phyloP scores from a whole-genome alignment of 2,329 filamentous ascomycete species.

The Fusarium sp. region DNA sequence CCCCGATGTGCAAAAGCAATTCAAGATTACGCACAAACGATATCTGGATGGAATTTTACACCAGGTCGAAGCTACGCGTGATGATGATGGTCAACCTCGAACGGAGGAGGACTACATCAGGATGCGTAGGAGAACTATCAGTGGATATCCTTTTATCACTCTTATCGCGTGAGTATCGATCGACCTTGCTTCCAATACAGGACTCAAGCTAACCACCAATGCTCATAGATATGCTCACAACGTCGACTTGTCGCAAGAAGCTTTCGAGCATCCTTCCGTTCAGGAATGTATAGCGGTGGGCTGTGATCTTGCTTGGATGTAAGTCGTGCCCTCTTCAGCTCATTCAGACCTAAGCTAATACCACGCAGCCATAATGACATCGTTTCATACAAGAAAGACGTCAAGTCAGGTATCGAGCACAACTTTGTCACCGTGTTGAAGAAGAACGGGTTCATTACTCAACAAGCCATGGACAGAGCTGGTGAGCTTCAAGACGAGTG shows the following conservation, averaged over 20 bases:
- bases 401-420: not conserved
- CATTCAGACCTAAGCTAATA: not conserved
- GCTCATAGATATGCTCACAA: not conserved
- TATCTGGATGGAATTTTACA: not conserved
- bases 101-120: not conserved
- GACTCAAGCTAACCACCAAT: no score
- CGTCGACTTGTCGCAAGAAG: not conserved
- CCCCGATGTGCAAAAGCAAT: not conserved
- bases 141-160: not conserved
- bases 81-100: not conserved
- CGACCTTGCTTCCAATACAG: no score
- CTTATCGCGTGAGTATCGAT: not conserved
- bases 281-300: not conserved
- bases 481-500: not conserved
- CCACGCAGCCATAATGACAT: not conserved
- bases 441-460: not conserved
- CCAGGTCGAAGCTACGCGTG: not conserved
- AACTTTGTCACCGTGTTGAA: not conserved
- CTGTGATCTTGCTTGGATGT: not conserved
- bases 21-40: not conserved
- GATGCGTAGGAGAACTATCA: not conserved
- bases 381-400: not conserved
- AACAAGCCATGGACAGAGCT: not conserved
- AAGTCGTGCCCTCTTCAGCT: accelerated
- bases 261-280: not conserved